Evolutionary conservation across 2,329 filamentous ascomycete genomes (phyloP).

Genomic region (Fusarium acutatum): DNA sequence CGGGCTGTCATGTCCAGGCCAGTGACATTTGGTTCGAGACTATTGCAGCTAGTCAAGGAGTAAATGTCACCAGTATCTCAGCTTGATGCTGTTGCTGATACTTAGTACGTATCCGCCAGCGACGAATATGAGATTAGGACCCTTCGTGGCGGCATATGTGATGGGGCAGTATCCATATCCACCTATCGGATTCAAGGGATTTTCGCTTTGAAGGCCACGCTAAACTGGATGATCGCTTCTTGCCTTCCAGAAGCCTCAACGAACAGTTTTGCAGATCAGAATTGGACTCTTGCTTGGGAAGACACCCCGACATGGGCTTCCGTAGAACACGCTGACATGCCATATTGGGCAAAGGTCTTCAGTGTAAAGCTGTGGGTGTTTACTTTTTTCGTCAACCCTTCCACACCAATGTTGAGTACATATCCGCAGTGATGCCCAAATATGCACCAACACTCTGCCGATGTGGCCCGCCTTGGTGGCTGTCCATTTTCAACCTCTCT

Average conservation of each 20-base stretch:
- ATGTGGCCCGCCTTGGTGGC: conserved; percentile 27
- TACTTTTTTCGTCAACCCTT: not conserved
- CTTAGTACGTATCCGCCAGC: not conserved
- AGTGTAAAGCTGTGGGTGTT: not conserved
- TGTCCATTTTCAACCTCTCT: conserved; percentile 31
- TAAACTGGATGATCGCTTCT: conserved; percentile 23
- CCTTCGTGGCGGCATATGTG: conserved; percentile 34
- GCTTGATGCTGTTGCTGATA: conserved; percentile 1
- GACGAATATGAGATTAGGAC: conserved; percentile 35
- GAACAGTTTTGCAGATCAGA: conserved; percentile 35
- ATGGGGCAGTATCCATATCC: conserved; percentile 33
- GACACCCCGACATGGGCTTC: not conserved
- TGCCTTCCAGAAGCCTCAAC: conserved; percentile 39
- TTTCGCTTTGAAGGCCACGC: conserved; percentile 2
- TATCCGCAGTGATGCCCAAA: not conserved
- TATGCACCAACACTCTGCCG: conserved; percentile 28
- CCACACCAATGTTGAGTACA: not conserved
- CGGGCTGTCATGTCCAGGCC: not conserved
- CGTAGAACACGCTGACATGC: not conserved
- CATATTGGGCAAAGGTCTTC: not conserved
- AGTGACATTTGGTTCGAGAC: conserved; percentile 12
- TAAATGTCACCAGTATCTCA: conserved; percentile 6
- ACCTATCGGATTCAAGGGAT: conserved; percentile 39
- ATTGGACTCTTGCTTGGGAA: conserved; percentile 1
- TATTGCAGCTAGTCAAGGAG: conserved; percentile 11